Evolutionary conservation across 441 rosid genomes (phyloP), one percentile per base, ranked within the genome.

Genomic region (Melastoma candidum): DNA sequence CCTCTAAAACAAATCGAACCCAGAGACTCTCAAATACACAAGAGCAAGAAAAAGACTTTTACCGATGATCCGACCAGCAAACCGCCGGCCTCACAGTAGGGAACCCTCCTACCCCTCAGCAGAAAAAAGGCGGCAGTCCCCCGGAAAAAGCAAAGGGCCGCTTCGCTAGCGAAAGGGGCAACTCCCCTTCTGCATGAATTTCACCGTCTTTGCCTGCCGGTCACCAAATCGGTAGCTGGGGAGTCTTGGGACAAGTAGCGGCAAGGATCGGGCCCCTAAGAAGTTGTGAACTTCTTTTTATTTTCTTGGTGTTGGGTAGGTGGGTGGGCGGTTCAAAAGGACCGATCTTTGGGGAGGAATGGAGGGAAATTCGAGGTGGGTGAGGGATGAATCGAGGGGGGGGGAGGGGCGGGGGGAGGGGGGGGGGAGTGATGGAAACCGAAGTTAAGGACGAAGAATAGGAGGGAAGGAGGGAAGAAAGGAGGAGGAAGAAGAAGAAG

Each of bases 111-210:
- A 63, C 45, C 68, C 79, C 53, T 71, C 57, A 36, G 75, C 44
- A 27, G 58, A 65, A 58, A 90, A 82, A 24, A 84, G 76, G 64
- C 84, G 97, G 58, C 84, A 80, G 70, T 84, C 95, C 11, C 22
- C 64, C 81, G n/a, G 95, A 76, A 58, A 77, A 63, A 56, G 59
- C 63, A 56, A 85, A 71, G 1, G 90, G 81, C 58, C 88, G 89
- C 73, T 75, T 86, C 78, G 69, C 78, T 51, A 88, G 71, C 3
- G 85, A 67, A 51, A 76, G 56, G 13, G 84, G 79, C 17, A 76
- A 78, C 65, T 79, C 80, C 53, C 79, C 50, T 11, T 12, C 41
- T 12, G 36, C 9, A 25, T 1, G 41, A 32, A 32, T 32, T 32
- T 32, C 7, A 4, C 41, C 41, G 8, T 2, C 41, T 6, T 32